These are phyloP conservation scores for Physaria fendleri DNA, from an alignment of 345 rosid genomes.

Conservation along the genomic window DNA sequence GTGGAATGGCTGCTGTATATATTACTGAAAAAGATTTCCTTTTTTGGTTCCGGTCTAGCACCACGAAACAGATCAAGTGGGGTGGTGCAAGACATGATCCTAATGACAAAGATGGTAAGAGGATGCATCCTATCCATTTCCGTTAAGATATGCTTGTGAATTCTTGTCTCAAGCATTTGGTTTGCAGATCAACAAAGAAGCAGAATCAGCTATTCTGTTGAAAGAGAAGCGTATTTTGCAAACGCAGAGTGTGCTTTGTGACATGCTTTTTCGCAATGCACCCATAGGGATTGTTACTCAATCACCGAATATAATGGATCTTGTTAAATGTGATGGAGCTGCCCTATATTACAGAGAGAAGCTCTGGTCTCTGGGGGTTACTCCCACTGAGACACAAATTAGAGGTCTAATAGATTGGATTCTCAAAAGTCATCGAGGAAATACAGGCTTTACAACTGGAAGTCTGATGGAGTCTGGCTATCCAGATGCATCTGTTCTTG, in stretches of 20 bases:
- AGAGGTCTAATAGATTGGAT: constrained; percentile 65
- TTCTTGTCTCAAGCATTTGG: constrained; percentile 75
- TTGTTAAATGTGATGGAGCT: constrained; percentile 82
- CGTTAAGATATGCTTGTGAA: constrained; percentile 79
- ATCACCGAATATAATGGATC: constrained; percentile 83
- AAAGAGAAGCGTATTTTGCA: constrained; percentile 69
- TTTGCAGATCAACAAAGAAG: constrained; percentile 72
- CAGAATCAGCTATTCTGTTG: constrained; percentile 52
- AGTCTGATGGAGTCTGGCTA: constrained; percentile 87
- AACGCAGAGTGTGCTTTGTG: constrained; percentile 72
- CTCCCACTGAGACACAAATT: constrained; percentile 66
- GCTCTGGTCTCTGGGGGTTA: constrained; percentile 61
- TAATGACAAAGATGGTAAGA: constrained; percentile 54
- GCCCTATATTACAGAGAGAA: constrained; percentile 58
- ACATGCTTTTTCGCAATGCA: constrained; percentile 81
- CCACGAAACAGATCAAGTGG: constrained; percentile 81
- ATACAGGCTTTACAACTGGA: constrained; percentile 68
- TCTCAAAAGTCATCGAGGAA: constrained; percentile 48
- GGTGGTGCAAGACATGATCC: constrained; percentile 86
- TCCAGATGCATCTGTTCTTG: constrained; percentile 58
- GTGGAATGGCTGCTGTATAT: constrained; percentile 66
- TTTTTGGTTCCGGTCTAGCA: constrained; percentile 82
- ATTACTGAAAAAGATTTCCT: constrained; percentile 60
- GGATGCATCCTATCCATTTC: constrained; percentile 87
- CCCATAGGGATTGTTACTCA: constrained; percentile 71